These are phyloP conservation scores for Gaertneriomyces semiglobifer DNA, from an alignment of 192 early-diverging fungal genomes.

Conservation along the genomic window DNA sequence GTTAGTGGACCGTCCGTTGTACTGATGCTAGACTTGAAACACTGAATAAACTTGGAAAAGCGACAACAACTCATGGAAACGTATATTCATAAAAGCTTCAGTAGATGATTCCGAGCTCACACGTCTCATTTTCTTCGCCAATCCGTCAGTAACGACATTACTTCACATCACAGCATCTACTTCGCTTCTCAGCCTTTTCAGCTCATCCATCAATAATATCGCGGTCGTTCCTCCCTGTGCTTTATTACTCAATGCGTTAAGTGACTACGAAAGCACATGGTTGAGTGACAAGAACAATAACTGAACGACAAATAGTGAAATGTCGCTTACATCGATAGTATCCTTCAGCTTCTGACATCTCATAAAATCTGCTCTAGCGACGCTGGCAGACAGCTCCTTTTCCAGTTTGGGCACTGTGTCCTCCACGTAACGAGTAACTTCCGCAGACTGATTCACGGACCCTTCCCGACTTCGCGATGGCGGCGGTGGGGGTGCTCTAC, in stretches of 20 bases:
- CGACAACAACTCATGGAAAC: too few species aligned
- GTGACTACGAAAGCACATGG: neutral
- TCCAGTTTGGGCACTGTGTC: slow-evolving; percentile 23
- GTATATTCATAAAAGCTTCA: too few species aligned
- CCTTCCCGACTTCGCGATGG: slow-evolving; percentile 18
- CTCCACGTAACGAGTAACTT: slow-evolving; percentile 16
- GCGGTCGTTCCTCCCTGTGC: slow-evolving; percentile 6
- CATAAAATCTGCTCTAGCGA: slow-evolving; percentile 15
- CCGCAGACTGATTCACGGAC: slow-evolving; percentile 16
- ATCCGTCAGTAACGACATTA: too few species aligned
- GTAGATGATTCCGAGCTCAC: too few species aligned
- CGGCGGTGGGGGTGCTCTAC: slow-evolving; percentile 19
- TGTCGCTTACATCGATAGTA: slow-evolving; percentile 11
- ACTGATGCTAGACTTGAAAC: too few species aligned
- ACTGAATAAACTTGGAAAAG: too few species aligned
- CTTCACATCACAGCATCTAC: slow-evolving; percentile 12
- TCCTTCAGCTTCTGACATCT: slow-evolving; percentile 19
- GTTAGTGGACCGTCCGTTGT: too few species aligned
- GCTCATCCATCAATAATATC: slow-evolving; percentile 14
- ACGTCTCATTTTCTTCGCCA: too few species aligned
- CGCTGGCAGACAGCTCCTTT: neutral
- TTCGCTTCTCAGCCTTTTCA: slow-evolving; percentile 10
- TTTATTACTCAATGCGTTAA: slow-evolving; percentile 7
- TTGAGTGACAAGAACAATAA: neutral
- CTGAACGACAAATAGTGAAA: neutral